Conservation (phyloP, 305 asterid species). For the Petunia hybrid region DNA sequence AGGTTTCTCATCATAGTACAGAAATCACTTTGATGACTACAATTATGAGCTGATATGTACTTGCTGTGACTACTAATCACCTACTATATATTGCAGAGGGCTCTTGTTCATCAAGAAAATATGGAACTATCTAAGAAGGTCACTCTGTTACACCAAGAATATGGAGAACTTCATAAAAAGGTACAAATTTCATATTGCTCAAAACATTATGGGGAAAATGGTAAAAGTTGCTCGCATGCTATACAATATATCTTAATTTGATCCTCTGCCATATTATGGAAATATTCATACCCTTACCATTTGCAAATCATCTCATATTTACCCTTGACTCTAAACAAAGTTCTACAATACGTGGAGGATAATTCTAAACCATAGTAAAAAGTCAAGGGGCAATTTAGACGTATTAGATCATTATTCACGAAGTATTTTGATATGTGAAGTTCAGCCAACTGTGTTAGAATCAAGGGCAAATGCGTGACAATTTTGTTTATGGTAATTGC, state of each 20-base stretch:
- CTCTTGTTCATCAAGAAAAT: conserved; percentile 63
- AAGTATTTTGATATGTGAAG: too few species aligned
- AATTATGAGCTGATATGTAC: conserved; percentile 15
- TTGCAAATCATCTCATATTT: too few species aligned
- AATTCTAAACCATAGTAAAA: too few species aligned
- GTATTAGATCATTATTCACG: too few species aligned
- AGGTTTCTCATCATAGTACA: conserved; percentile 51
- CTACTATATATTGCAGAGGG: conserved; percentile 48
- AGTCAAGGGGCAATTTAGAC: too few species aligned
- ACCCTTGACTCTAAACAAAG: neutral
- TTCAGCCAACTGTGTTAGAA: too few species aligned
- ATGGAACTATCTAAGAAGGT: conserved; percentile 62
- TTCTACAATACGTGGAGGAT: neutral
- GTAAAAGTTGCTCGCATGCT: too few species aligned
- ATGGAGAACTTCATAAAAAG: conserved; percentile 63
- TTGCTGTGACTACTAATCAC: conserved; percentile 29
- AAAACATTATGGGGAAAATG: neutral
- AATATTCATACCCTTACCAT: too few species aligned
- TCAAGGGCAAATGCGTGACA: too few species aligned
- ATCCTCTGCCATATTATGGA: too few species aligned
- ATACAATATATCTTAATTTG: too few species aligned
- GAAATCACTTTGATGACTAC: conserved; percentile 17
- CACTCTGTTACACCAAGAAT: conserved; percentile 54
- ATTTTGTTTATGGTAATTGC: too few species aligned
- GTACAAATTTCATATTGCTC: conserved; percentile 35